Conservation (phyloP, 2,329 filamentous ascomycete genomes). For the Ilyonectria mors-panacis region DNA sequence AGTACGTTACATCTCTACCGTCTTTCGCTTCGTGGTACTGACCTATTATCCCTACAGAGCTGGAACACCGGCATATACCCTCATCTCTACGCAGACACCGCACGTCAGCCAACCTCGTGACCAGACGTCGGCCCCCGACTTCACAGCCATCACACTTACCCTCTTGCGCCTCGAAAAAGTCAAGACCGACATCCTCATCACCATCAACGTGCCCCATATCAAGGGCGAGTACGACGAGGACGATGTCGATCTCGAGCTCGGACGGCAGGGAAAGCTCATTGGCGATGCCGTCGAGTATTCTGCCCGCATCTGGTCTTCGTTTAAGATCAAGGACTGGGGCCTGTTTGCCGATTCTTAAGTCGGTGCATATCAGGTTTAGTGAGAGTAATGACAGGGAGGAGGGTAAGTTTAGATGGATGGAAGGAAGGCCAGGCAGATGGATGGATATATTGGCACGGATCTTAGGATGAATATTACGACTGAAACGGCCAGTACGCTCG, state of each 20-base stretch:
- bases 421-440: not conserved
- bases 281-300: slow-evolving; percentile 79
- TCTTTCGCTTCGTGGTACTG: not conserved
- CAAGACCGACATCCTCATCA: slow-evolving; percentile 85
- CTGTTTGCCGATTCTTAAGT: slow-evolving; percentile 69
- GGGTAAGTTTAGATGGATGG: not conserved
- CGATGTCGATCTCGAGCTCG: slow-evolving; percentile 77
- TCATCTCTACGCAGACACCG: slow-evolving; percentile 76
- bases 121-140: slow-evolving; percentile 65
- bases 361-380: not conserved
- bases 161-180: slow-evolving; percentile 83
- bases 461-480: slow-evolving; percentile 20
- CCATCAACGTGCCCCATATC: slow-evolving; percentile 90
- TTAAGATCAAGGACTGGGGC: slow-evolving; percentile 85
- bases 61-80: slow-evolving; percentile 74
- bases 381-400: not conserved
- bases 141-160: slow-evolving; percentile 83
- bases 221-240: slow-evolving; percentile 80
- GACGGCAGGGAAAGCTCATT: slow-evolving; percentile 77
- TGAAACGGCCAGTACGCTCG: slow-evolving; percentile 12
- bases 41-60: slow-evolving; percentile 48
- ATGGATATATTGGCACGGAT: slow-evolving; percentile 4
- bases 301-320: slow-evolving; percentile 77
- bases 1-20: slow-evolving; percentile 55
- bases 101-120: slow-evolving; percentile 53